Conservation (phyloP, 306 rosid genomes). For the Trifolium fragiferum region DNA sequence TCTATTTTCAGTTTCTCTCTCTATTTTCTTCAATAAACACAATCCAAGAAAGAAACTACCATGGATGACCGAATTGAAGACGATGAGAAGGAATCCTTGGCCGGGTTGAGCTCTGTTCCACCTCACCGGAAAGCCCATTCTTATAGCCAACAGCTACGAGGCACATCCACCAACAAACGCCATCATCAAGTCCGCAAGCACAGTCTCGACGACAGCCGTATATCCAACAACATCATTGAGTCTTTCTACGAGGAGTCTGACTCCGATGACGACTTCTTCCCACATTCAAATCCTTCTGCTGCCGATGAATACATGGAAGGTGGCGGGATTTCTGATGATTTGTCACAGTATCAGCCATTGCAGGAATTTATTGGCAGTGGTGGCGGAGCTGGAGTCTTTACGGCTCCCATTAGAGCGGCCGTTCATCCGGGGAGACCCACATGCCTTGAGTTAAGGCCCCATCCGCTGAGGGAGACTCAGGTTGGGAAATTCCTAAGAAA, state of each 20-base stretch:
- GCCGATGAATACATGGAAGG: constrained; percentile 47
- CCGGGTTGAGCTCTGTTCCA: constrained; percentile 59
- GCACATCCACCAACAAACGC: constrained; percentile 57
- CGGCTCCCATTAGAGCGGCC: constrained; percentile 71
- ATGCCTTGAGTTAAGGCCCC: constrained; percentile 91
- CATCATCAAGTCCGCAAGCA: constrained; percentile 68
- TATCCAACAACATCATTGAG: constrained; percentile 40
- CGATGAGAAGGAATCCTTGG: constrained; percentile 67
- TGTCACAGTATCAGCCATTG: constrained; percentile 50
- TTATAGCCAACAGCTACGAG: constrained; percentile 81
- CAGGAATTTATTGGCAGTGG: constrained; percentile 82
- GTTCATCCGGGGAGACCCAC: constrained; percentile 93
- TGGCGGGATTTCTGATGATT: constrained; percentile 41
- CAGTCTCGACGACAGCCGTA: constrained; percentile 76
- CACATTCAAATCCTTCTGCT: constrained; percentile 45
- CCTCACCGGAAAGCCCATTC: constrained; percentile 86
- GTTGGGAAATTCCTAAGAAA: constrained; percentile 84
- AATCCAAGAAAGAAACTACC: not conserved
- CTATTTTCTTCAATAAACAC: not conserved
- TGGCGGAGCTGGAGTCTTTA: constrained; percentile 68
- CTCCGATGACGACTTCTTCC: constrained; percentile 68
- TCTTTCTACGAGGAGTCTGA: constrained; percentile 54
- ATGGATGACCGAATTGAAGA: constrained; percentile 79
- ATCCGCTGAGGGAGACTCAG: constrained; percentile 92
- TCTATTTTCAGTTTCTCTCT: constrained; percentile 29